phyloP scores from a whole-genome alignment of 2,329 filamentous ascomycete species.

The Talaromyces sp. region DNA sequence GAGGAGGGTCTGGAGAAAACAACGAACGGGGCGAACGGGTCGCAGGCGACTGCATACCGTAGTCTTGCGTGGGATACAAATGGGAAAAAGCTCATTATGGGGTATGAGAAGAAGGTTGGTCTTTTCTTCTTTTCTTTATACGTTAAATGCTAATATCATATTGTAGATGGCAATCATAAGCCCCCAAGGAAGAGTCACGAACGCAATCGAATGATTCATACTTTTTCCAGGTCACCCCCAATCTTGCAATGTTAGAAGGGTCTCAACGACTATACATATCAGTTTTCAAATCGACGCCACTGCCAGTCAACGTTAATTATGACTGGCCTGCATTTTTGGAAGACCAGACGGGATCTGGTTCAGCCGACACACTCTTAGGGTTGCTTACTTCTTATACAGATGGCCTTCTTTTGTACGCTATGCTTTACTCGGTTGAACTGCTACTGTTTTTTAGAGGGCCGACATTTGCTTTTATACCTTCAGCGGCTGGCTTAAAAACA shows the following conservation, averaged over 20 bases:
- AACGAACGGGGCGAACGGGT: slow-evolving; percentile 32
- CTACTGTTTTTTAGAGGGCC: not conserved
- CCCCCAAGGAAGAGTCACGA: slow-evolving; percentile 4
- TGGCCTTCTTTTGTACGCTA: not conserved
- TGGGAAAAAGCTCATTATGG: slow-evolving; percentile 49
- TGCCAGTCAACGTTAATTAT: not conserved
- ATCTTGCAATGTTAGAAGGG: not conserved
- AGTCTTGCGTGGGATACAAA: slow-evolving; percentile 49
- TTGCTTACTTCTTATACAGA: not conserved
- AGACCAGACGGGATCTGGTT: not conserved
- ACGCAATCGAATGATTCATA: slow-evolving; percentile 1
- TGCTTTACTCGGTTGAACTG: not conserved
- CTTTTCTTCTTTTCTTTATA: not conserved
- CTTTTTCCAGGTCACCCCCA: too few species aligned
- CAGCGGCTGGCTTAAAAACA: not conserved
- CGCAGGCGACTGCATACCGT: slow-evolving; percentile 25
- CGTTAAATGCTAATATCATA: not conserved
- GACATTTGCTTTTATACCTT: not conserved
- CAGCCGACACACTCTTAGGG: not conserved
- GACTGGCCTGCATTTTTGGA: not conserved
- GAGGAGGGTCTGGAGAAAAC: slow-evolving; percentile 25
- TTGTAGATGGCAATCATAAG: slow-evolving; percentile 9
- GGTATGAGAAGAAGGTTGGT: slow-evolving; percentile 44
- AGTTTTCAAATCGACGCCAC: not conserved
- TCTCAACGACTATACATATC: not conserved